Evolutionary conservation across 129 eudicot genomes (phyloP).

Genomic region (Arctium lappa): DNA sequence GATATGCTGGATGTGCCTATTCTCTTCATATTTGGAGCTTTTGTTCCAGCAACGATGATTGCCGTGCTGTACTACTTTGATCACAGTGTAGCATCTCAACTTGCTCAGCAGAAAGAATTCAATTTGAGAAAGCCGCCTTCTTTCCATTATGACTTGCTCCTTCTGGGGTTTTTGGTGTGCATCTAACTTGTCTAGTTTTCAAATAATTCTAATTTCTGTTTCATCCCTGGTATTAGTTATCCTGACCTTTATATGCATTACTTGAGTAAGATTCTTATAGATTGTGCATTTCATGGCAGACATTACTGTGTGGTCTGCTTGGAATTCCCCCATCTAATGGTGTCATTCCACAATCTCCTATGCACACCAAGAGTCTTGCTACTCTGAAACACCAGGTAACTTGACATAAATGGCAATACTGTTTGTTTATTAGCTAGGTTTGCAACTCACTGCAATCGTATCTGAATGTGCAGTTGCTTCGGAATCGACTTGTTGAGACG

Average conservation of each 20-base stretch:
- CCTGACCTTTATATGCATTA: background rate
- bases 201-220: background rate
- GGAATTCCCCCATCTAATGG: conserved; percentile 98
- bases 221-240: background rate
- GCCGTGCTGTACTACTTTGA: conserved; percentile 97
- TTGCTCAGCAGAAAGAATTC: conserved; percentile 96
- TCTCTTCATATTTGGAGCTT: conserved; percentile 86
- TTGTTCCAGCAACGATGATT: conserved; percentile 95
- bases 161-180: conserved; percentile 79
- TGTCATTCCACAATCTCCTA: conserved; percentile 98
- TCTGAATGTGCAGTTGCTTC: conserved; percentile 61
- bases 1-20: conserved; percentile 88
- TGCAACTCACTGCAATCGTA: background rate
- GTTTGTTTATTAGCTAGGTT: background rate
- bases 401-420: background rate
- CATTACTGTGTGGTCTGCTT: conserved; percentile 79
- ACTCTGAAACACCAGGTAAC: conserved; percentile 95
- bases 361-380: conserved; percentile 98
- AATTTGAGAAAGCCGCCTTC: conserved; percentile 87
- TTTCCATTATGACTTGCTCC: conserved; percentile 92
- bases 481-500: conserved; percentile 73
- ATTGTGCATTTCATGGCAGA: conserved; percentile 39
- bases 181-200: background rate
- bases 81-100: conserved; percentile 96
- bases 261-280: background rate